Base-by-base conservation (phyloP, 148 eudicot species). In the Nepenthes gracilis region DNA sequence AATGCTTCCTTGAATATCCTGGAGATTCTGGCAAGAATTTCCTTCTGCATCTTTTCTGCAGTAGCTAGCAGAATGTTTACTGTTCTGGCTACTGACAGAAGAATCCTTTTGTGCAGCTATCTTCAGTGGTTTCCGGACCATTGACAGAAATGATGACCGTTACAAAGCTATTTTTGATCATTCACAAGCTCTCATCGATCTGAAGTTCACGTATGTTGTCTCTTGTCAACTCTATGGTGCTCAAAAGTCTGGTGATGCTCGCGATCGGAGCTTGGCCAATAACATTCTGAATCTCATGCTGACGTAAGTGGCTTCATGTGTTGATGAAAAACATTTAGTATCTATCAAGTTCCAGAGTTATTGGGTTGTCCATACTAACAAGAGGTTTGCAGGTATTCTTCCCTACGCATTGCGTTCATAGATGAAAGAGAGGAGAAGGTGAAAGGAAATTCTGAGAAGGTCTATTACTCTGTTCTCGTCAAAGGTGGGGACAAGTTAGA, bases 171-270 rank as follows among this genome's bases (percentile, higher is more conserved):
- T 84, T 63, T 74, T 72, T 70, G 89, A 83, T 66, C 67, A 60
- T 67, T 76, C 86, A 48, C 81, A 80, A 71, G 97, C 99, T 66
- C 77, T 89, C 64, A 85, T 95, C 47, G 97, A 94, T 83, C 62
- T 94, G 77, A 94, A 94, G 81, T 94, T 94, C 80, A 89, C 95
- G 34, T 94, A 94, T 72, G 90, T 94, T 47, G 95, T 89, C 70
- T 89, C 99, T 66, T 94, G 99, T 77, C 99, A 94, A 80, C 78
- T 80, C 33, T 94, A 94, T 74, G 99, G 99, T 60, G 76, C 80
- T 71, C 99, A 89, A 75, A 94, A 94, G 75, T 83, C 93, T 35
- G 76, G 80, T 61, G 85, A 81, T 67, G 47, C 60, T 33, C 78
- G 78, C 52, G 99, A 86, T 51, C 74, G 83, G 60, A 93, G 83